Conservation (phyloP, 352 stramenopile genomes). For the Phytophthora litchii region DNA sequence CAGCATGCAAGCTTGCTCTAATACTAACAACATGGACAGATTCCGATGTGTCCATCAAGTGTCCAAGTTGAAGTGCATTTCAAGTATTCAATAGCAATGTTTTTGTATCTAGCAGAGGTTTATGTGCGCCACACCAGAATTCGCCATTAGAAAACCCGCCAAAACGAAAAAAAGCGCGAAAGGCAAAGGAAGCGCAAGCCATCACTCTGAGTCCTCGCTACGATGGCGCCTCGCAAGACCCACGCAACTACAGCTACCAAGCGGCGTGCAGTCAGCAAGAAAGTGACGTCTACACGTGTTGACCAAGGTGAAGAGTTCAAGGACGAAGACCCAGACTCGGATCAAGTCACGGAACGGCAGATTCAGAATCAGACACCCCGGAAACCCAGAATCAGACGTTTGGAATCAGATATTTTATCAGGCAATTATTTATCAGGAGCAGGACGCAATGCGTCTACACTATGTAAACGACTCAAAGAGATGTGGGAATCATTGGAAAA, state of each 20-base stretch:
- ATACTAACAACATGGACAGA: no score
- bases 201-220: constrained; percentile 6
- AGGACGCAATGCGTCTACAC: constrained; percentile 29
- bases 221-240: constrained; percentile 31
- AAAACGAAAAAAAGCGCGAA: constrained; percentile 10
- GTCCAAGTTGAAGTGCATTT: no score
- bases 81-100: no score
- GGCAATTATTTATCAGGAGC: constrained; percentile 22
- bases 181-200: constrained; percentile 5
- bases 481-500: constrained; percentile 55
- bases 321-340: constrained; percentile 25
- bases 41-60: constrained; percentile 38
- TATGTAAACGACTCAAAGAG: constrained; percentile 60
- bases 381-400: constrained; percentile 9
- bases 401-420: constrained; percentile 17
- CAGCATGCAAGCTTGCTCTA: no score
- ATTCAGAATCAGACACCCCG: constrained; percentile 12
- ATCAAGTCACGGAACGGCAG: constrained; percentile 10
- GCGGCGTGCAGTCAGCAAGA: not conserved
- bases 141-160: constrained; percentile 4
- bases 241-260: constrained; percentile 1
- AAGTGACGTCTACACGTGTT: not conserved
- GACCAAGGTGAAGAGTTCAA: constrained; percentile 25
- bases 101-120: no score
- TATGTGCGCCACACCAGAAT: constrained; percentile 6